Evolutionary conservation across 345 rosid species (phyloP).

Genomic region (Anastatica hierochuntica): DNA sequence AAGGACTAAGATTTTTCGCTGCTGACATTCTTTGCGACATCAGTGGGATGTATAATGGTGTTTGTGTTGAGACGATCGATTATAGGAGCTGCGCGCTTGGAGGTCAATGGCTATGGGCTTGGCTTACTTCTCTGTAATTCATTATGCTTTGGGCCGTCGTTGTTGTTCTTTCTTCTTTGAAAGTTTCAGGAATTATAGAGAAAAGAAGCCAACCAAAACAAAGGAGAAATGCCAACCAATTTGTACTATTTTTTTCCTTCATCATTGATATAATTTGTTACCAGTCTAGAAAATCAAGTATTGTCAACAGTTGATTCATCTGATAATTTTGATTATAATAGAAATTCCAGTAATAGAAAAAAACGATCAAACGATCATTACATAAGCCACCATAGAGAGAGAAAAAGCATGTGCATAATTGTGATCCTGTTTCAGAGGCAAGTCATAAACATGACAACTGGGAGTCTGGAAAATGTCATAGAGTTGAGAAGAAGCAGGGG

Average conservation of each 20-base stretch:
- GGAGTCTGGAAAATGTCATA: no score
- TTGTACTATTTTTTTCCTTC: no score
- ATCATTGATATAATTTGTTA: no score
- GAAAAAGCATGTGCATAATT: no score
- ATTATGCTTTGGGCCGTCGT: conserved; percentile 74
- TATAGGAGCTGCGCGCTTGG: conserved; percentile 82
- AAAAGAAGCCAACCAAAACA: conserved; percentile 7
- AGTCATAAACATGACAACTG: no score
- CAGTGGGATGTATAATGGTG: conserved; percentile 65
- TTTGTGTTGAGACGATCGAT: conserved; percentile 64
- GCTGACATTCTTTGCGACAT: conserved; percentile 68
- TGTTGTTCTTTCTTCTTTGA: conserved; percentile 67
- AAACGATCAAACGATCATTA: conserved; percentile 23
- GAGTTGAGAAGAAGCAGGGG: no score
- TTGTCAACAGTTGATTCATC: no score
- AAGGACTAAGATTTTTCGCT: conserved; percentile 71
- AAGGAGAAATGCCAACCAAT: conserved; percentile 17
- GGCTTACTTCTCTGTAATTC: conserved; percentile 51
- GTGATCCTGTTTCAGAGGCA: no score
- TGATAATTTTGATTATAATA: conserved; percentile 30
- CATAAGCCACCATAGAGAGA: conserved; percentile 15
- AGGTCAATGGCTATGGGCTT: conserved; percentile 83
- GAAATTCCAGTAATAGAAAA: conserved; percentile 21
- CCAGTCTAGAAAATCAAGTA: background rate
- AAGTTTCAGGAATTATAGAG: conserved; percentile 53